These are phyloP conservation scores for Ichthyophthirius multifiliis DNA, from an alignment of 169 alveolate genomes.

Conservation along the genomic window DNA sequence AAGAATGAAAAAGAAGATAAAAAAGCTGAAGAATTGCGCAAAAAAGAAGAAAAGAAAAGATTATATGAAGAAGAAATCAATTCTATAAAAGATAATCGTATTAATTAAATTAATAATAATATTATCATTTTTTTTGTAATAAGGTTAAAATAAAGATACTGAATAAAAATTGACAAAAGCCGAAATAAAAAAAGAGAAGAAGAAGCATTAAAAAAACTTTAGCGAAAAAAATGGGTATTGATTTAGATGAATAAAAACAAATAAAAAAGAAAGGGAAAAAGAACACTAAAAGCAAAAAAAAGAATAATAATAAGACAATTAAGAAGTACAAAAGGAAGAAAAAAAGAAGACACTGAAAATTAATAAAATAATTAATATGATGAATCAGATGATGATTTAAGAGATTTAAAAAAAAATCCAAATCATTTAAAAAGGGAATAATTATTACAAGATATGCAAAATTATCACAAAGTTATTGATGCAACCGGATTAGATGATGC, in stretches of 20 bases:
- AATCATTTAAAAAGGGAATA: neutral
- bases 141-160: neutral
- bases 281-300: neutral
- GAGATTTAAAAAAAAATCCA: neutral
- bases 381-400: neutral
- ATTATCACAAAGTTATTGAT: neutral
- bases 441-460: neutral
- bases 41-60: neutral
- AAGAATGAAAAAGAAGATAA: neutral
- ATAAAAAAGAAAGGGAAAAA: neutral
- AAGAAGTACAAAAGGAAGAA: neutral
- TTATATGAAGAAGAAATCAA: conserved; percentile 1
- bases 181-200: neutral
- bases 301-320: neutral
- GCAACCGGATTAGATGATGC: neutral
- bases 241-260: neutral
- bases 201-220: neutral
- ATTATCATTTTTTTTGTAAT: neutral
- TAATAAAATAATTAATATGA: no score
- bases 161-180: neutral
- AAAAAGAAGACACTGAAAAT: conserved; percentile 1
- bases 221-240: neutral
- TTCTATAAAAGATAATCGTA: neutral
- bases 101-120: neutral
- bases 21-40: neutral